Evolutionary conservation across 2,329 filamentous ascomycete genomes (phyloP).

Genomic region (Fonsecaea pedrosoi): DNA sequence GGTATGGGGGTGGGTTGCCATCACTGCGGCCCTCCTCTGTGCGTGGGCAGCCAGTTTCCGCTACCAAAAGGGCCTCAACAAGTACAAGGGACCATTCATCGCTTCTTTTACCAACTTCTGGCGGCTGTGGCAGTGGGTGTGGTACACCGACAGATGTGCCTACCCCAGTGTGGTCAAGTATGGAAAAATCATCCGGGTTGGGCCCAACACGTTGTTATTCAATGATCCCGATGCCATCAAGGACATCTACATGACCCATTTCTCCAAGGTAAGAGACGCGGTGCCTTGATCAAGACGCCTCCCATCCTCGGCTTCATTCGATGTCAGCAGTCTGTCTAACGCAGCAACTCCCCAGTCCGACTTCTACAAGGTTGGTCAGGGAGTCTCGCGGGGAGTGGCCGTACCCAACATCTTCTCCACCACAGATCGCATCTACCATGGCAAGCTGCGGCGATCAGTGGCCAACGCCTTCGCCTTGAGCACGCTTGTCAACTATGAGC

Average conservation of each 20-base stretch:
- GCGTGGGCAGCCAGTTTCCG: conserved; percentile 18
- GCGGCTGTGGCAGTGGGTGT: conserved; percentile 21
- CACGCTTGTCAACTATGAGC: conserved; percentile 40
- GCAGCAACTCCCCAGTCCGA: conserved; percentile 14
- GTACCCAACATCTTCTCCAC: conserved; percentile 31
- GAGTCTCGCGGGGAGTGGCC: conserved; percentile 19
- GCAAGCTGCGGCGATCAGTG: conserved; percentile 26
- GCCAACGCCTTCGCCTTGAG: conserved; percentile 35
- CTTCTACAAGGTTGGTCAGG: conserved; percentile 25
- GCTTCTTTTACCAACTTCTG: conserved; percentile 27
- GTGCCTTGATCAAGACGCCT: neutral
- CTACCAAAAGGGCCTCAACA: conserved; percentile 29
- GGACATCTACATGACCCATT: conserved; percentile 61
- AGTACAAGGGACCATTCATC: conserved; percentile 24
- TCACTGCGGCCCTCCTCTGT: conserved; percentile 4
- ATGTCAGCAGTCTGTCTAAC: neutral
- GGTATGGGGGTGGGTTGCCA: conserved; percentile 4
- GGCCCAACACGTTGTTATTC: conserved; percentile 71
- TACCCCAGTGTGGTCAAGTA: conserved; percentile 44
- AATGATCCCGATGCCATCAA: conserved; percentile 64
- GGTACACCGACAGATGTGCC: conserved; percentile 16
- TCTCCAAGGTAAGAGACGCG: conserved; percentile 18
- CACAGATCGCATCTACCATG: conserved; percentile 22
- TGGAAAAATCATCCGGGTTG: conserved; percentile 68
- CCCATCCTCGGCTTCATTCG: too few relatives aligned